These are phyloP conservation scores for Penicillium bialowiezense DNA, from an alignment of 495 filamentous ascomycete species.

Conservation along the genomic window DNA sequence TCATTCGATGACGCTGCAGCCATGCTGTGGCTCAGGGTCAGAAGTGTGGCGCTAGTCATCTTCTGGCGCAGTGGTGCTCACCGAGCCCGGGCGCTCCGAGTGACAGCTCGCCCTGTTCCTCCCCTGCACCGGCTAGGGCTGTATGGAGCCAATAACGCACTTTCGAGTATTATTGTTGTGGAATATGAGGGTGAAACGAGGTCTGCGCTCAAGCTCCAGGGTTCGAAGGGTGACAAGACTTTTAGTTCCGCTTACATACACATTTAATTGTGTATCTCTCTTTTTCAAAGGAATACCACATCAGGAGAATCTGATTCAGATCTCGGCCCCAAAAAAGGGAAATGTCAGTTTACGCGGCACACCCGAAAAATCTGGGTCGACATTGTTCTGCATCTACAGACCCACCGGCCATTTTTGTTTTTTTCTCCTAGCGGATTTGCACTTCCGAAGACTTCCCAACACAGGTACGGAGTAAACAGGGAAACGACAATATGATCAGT, in stretches of 20 bases:
- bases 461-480: no score
- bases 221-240: no score
- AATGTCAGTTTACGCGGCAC: neutral
- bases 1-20: neutral
- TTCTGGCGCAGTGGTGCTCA: constrained; percentile 11
- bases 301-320: neutral
- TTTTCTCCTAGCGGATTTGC: neutral
- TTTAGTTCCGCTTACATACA: no score
- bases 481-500: no score
- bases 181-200: no score
- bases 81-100: constrained; percentile 20
- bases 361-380: neutral
- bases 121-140: constrained; percentile 14
- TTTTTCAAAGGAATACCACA: neutral
- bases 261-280: no score
- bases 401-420: neutral
- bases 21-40: constrained; percentile 17
- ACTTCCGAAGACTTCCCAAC: no score
- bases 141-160: neutral
- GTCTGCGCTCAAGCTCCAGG: no score
- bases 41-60: constrained; percentile 15
- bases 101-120: neutral
- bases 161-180: no score
- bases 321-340: neutral
- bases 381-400: neutral